These are phyloP conservation scores for Irpex sp. DNA, from an alignment of 1,284 basidiomycete species.

Conservation along the genomic window DNA sequence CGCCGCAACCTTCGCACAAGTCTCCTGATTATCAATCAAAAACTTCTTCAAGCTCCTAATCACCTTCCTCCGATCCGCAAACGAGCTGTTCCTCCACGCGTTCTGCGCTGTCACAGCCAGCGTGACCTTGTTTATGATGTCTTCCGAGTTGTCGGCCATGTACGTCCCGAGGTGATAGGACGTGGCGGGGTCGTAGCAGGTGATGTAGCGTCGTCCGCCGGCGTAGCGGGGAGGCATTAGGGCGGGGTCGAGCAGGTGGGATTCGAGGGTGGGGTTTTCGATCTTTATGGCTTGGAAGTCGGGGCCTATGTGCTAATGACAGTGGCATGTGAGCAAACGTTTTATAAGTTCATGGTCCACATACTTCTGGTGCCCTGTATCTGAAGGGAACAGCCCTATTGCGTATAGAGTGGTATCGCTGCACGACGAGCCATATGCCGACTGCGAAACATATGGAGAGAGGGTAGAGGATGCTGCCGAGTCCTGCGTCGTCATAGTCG, in stretches of 20 bases:
- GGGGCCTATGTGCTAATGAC: conserved; percentile 40
- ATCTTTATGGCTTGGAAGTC: conserved; percentile 53
- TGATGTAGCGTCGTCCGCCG: conserved; percentile 66
- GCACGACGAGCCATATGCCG: conserved; percentile 71
- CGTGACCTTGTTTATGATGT: conserved; percentile 68
- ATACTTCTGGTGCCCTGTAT: conserved; percentile 53
- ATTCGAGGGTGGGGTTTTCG: conserved; percentile 49
- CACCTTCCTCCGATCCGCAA: conserved; percentile 73
- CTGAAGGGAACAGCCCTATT: conserved; percentile 68
- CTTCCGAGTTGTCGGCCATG: conserved; percentile 59
- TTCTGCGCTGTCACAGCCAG: conserved; percentile 65
- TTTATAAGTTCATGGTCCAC: conserved; percentile 15
- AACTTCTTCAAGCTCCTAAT: conserved; percentile 85
- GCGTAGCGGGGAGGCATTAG: conserved; percentile 46
- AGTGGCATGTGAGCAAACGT: background rate
- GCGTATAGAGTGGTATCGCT: conserved; percentile 65
- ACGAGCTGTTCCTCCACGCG: conserved; percentile 68
- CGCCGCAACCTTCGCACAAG: conserved; percentile 84
- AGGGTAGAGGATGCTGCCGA: conserved; percentile 26
- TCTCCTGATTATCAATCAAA: conserved; percentile 84
- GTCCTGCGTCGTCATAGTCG: conserved; percentile 24
- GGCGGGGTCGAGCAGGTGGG: conserved; percentile 54
- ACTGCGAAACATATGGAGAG: conserved; percentile 62
- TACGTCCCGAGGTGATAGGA: conserved; percentile 70
- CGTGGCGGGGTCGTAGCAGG: conserved; percentile 88